A percentile compares a stretch with the other conserved stretches of the same genome.
phyloP scores from a whole-genome alignment of 2,329 filamentous ascomycete genomes.

The Didymella lethalis region DNA sequence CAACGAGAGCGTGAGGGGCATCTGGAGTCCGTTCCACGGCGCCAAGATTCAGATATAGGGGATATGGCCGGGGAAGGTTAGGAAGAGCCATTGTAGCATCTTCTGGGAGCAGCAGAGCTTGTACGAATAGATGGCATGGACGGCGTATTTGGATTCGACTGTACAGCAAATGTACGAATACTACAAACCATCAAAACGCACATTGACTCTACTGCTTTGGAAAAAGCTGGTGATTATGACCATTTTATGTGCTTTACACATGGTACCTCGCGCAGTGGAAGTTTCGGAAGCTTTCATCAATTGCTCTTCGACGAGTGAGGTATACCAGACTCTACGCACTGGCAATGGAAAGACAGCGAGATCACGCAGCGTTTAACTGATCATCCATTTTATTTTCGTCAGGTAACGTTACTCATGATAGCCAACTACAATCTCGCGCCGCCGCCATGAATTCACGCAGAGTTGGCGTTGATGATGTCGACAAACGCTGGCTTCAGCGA shows the following conservation, averaged over 20 bases:
- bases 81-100: slow-evolving; percentile 17
- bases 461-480: slow-evolving; percentile 72
- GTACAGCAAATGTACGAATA: slow-evolving; percentile 36
- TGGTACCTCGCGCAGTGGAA: neutral
- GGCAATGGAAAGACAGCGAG: neutral
- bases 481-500: slow-evolving; percentile 94
- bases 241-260: too few species aligned
- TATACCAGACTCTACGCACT: neutral
- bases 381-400: slow-evolving; percentile 18
- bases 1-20: slow-evolving; percentile 70
- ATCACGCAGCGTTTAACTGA: neutral
- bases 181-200: slow-evolving; percentile 20
- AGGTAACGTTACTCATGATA: slow-evolving; percentile 17
- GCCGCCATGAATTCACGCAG: slow-evolving; percentile 49
- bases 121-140: slow-evolving; percentile 28
- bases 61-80: neutral
- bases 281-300: neutral
- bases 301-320: neutral
- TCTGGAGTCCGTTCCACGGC: slow-evolving; percentile 71
- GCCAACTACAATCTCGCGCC: slow-evolving; percentile 48
- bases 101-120: slow-evolving; percentile 2
- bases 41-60: slow-evolving; percentile 51
- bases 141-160: slow-evolving; percentile 30
- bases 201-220: neutral
- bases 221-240: neutral